Conservation (phyloP, 495 filamentous ascomycete species). For the Amniculicola lignicola region DNA sequence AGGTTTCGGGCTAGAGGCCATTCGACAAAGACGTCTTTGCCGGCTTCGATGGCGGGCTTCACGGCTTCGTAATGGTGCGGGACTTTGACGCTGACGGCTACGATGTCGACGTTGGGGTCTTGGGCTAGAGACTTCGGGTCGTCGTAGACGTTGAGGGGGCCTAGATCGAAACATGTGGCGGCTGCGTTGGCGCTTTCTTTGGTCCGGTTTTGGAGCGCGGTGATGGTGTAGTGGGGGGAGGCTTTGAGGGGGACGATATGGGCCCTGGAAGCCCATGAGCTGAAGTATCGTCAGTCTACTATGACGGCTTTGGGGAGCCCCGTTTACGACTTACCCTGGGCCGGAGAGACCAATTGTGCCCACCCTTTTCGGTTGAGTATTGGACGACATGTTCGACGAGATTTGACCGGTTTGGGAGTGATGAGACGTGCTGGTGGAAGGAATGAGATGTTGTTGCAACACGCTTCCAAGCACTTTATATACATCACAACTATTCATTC, state of each 20-base stretch:
- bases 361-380: slow-evolving; percentile 50
- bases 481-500: no score
- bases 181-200: slow-evolving; percentile 49
- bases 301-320: neutral
- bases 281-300: neutral
- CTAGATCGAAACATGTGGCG: slow-evolving; percentile 44
- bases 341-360: slow-evolving; percentile 59
- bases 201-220: slow-evolving; percentile 59
- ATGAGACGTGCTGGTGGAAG: no score
- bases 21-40: slow-evolving; percentile 59
- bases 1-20: slow-evolving; percentile 50
- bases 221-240: slow-evolving; percentile 47
- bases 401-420: no score
- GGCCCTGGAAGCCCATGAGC: slow-evolving; percentile 51
- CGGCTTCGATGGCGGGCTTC: slow-evolving; percentile 49
- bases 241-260: slow-evolving; percentile 55
- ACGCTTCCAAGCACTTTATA: no score
- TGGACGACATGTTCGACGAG: no score
- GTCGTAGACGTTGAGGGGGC: slow-evolving; percentile 50
- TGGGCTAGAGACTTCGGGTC: slow-evolving; percentile 46
- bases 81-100: slow-evolving; percentile 54
- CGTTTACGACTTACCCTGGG: slow-evolving; percentile 3
- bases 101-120: slow-evolving; percentile 58
- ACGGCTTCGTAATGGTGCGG: slow-evolving; percentile 52
- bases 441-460: no score